Percentiles rank a stretch among this genome's conserved stretches.
phyloP scores from a whole-genome alignment of 176 grass and related monocot genomes.

The Olyra latifolia region DNA sequence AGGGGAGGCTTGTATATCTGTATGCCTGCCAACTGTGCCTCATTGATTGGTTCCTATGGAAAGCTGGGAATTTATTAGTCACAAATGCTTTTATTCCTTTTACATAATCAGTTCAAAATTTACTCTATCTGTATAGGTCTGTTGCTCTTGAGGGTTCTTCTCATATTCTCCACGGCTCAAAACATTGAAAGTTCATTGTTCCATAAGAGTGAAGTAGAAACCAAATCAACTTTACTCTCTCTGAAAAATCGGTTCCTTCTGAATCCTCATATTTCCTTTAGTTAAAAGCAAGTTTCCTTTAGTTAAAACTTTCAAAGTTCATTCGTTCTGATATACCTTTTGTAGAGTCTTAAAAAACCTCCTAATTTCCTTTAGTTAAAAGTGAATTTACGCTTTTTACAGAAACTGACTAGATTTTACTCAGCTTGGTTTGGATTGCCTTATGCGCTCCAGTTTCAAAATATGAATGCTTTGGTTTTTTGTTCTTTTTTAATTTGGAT shows the following conservation, averaged over 20 bases:
- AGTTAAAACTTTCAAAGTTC: too few relatives aligned
- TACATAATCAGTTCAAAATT: not conserved
- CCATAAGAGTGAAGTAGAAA: not conserved
- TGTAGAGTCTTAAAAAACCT: too few relatives aligned
- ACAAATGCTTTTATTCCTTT: not conserved
- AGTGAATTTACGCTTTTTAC: not conserved
- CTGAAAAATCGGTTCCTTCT: not conserved
- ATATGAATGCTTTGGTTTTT: too few relatives aligned
- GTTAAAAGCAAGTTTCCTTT: too few relatives aligned
- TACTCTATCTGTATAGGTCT: not conserved
- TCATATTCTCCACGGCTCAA: not conserved
- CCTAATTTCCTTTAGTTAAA: not conserved
- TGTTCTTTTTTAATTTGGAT: too few relatives aligned
- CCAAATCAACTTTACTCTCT: not conserved
- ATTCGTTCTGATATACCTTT: too few relatives aligned
- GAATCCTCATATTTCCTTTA: too few relatives aligned
- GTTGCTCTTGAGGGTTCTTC: not conserved
- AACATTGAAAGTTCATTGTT: not conserved
- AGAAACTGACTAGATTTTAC: not conserved
- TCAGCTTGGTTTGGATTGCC: not conserved
- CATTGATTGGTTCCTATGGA: not conserved
- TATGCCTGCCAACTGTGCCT: not conserved
- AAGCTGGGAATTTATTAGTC: not conserved
- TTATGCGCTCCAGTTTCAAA: too few relatives aligned
- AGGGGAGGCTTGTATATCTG: not conserved